Evolutionary conservation across 495 filamentous ascomycete species (phyloP), one percentile per base, ranked within the genome.

Genomic region (Penicillium taxi): DNA sequence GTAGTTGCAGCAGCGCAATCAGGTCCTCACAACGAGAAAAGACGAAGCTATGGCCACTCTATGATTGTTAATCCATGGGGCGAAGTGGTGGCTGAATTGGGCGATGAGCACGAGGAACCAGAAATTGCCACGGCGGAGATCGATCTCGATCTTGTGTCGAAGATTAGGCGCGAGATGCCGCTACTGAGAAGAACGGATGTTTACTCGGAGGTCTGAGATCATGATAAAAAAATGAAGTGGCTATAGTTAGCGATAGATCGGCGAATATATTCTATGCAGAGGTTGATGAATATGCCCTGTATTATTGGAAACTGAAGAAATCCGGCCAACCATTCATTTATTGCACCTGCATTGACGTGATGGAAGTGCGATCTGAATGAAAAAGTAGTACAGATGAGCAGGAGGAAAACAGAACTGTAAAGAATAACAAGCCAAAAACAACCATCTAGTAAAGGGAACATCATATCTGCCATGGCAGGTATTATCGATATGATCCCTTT

Each of bases 31-130:
- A 88, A 86, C 53, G 80, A 81, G 48, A 81, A 78, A 53, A 64
- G 90, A 30, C 66, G 67, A 17, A 93, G 85, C 63, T 96, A 94
- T 60, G 91, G 91, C 1, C 81, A 89, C 58, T 83, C 85, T 32
- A 80, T 94, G 71, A 81, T 94, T 24, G 70, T 96, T 12, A 78
- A 81, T 48, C 90, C 90, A 0, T 95, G 90, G 90, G 90, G 90
- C 0, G 71, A 75, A 29, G 70, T 96, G 3, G 29, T 91, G 15
- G 72, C 77, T 1, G 67, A 79, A 45, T 59, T 89, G 20, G 71
- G 44, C 63, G 77, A 45, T 53, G 75, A 60, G 18, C 50, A 62
- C 22, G 28, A 50, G 19, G 68, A 76, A 37, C 70, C 73, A 14
- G 66, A 78, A 26, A 67, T 77, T 41, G 66, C 60, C 7, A 61